Conservation (phyloP, 2,329 filamentous ascomycete genomes). For the Fusarium sp. region DNA sequence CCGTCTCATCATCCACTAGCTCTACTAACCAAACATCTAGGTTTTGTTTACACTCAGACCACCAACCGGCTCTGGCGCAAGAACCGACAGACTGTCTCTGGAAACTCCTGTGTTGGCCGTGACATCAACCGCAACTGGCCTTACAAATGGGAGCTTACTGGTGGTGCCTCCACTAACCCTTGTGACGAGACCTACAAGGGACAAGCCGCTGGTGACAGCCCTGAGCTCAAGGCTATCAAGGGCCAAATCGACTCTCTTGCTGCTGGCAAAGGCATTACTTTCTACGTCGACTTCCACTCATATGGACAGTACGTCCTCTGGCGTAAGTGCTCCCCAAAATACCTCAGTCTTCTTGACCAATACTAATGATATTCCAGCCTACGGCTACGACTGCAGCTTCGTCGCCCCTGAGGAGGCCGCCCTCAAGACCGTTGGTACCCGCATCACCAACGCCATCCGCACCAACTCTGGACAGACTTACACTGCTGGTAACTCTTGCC, state of each 20-base stretch:
- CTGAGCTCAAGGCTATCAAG: slow-evolving; percentile 61
- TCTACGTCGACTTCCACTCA: slow-evolving; percentile 73
- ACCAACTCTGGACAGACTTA: slow-evolving; percentile 21
- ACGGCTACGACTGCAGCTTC: slow-evolving; percentile 26
- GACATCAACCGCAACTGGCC: slow-evolving; percentile 71
- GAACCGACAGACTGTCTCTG: slow-evolving; percentile 58
- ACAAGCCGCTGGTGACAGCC: slow-evolving; percentile 53
- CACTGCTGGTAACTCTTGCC: slow-evolving; percentile 61
- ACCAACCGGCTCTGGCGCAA: slow-evolving; percentile 69
- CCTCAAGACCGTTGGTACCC: slow-evolving; percentile 13
- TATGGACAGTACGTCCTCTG: slow-evolving; percentile 68
- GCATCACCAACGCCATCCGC: slow-evolving; percentile 16
- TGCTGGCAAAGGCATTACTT: slow-evolving; percentile 56
- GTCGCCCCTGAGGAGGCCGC: slow-evolving; percentile 23
- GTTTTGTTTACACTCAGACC: slow-evolving; percentile 61
- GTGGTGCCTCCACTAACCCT: slow-evolving; percentile 61
- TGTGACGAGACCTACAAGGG: slow-evolving; percentile 62
- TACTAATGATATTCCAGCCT: slow-evolving; percentile 59
- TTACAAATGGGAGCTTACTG: slow-evolving; percentile 59
- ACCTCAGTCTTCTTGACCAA: slow-evolving; percentile 43
- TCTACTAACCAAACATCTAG: too few relatives aligned
- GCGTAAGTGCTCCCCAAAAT: slow-evolving; percentile 61
- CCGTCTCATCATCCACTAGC: too few relatives aligned
- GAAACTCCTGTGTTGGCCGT: slow-evolving; percentile 57
- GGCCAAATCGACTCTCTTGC: slow-evolving; percentile 42